Conservation (phyloP, 2,329 filamentous ascomycete genomes). For the Dothidotthia symphoricarpi region DNA sequence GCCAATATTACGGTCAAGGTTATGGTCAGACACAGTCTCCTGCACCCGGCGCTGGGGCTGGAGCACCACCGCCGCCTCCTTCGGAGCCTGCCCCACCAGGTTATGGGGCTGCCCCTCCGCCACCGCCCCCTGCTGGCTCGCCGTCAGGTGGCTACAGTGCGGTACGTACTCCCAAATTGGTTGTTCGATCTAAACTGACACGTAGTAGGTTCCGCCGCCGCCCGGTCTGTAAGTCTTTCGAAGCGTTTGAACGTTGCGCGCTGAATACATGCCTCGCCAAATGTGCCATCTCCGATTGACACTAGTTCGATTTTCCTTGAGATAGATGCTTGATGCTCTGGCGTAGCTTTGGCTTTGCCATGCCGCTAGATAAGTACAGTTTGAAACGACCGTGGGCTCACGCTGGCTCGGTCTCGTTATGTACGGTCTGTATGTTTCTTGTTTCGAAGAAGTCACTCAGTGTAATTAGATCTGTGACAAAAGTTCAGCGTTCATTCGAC, state of each 20-base stretch:
- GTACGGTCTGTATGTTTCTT: too few species aligned
- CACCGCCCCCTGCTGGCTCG: conserved; percentile 36
- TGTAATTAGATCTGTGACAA: too few species aligned
- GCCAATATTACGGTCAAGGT: conserved; percentile 31
- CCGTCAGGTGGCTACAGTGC: conserved; percentile 37
- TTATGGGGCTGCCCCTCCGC: conserved; percentile 33
- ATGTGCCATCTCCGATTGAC: too few species aligned
- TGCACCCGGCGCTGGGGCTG: conserved; percentile 27
- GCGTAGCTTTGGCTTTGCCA: too few species aligned
- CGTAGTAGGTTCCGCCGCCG: conserved; percentile 14
- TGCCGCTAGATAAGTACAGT: too few species aligned
- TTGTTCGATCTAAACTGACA: background rate
- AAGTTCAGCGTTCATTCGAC: too few species aligned
- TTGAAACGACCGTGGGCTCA: too few species aligned
- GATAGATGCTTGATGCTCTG: too few species aligned
- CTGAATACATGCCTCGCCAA: conserved; percentile 1
- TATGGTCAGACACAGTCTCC: conserved; percentile 29
- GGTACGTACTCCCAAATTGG: conserved; percentile 20
- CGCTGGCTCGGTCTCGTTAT: too few species aligned
- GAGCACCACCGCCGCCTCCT: conserved; percentile 32
- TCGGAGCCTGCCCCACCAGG: conserved; percentile 28
- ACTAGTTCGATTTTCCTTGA: too few species aligned
- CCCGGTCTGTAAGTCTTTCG: conserved; percentile 17
- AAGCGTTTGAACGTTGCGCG: conserved; percentile 6
- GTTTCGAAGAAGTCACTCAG: too few species aligned